Conservation (phyloP, 257 asterid species). For the Plantago elongata region DNA sequence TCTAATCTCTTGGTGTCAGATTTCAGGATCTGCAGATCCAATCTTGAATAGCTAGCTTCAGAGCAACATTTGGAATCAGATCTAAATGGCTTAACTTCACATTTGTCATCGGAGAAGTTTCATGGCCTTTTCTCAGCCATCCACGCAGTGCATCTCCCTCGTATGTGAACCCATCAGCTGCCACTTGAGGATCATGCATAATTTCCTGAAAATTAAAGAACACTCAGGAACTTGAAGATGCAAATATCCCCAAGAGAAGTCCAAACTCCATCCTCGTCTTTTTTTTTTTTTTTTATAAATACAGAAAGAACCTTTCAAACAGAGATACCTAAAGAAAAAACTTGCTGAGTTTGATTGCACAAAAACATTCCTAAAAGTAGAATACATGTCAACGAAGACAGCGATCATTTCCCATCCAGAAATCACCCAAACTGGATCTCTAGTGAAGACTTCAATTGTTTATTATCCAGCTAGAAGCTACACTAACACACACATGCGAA, state of each 20-base stretch:
- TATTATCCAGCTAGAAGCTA: no score
- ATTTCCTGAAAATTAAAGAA: conserved; percentile 52
- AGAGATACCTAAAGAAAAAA: no score
- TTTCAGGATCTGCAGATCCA: conserved; percentile 56
- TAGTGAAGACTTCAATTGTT: no score
- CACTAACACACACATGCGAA: no score
- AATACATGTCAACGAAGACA: no score
- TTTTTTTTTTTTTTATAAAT: no score
- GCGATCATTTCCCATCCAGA: no score
- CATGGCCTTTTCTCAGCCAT: conserved; percentile 65
- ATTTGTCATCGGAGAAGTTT: conserved; percentile 91
- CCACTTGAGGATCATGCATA: conserved; percentile 88
- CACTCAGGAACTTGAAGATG: background rate
- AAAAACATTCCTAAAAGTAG: no score
- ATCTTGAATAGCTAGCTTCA: conserved; percentile 59
- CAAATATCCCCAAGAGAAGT: background rate
- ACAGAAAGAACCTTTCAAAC: no score
- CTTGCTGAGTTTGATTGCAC: no score
- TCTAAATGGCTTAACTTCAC: conserved; percentile 41
- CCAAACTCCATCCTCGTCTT: no score
- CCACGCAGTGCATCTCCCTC: conserved; percentile 78
- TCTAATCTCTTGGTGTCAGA: background rate
- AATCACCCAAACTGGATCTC: no score
- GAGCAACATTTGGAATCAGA: conserved; percentile 66
- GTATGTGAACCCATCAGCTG: conserved; percentile 89